These are phyloP conservation scores for Aspergillus bombycis DNA, from an alignment of 2,329 filamentous ascomycete genomes.

Conservation along the genomic window DNA sequence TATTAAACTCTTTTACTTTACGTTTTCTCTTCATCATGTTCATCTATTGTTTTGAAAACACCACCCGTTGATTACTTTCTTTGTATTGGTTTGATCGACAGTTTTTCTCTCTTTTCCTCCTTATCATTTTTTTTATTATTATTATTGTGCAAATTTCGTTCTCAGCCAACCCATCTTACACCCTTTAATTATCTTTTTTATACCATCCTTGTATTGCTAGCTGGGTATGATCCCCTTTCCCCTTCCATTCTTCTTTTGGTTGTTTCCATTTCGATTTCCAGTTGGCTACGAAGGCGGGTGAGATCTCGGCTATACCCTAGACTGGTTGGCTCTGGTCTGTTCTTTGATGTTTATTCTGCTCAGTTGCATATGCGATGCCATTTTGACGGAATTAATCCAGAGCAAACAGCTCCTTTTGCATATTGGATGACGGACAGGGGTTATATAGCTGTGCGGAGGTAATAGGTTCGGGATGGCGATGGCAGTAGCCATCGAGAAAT, in stretches of 20 bases:
- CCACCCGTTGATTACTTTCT: slow-evolving; percentile 17
- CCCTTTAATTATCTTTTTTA: slow-evolving; percentile 35
- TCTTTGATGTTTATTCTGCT: slow-evolving; percentile 23
- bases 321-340: slow-evolving; percentile 29
- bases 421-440: slow-evolving; percentile 18
- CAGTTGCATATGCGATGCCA: slow-evolving; percentile 32
- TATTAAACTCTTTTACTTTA: slow-evolving; percentile 22
- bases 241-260: slow-evolving; percentile 24
- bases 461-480: slow-evolving; percentile 18
- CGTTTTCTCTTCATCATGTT: slow-evolving; percentile 20
- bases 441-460: slow-evolving; percentile 20
- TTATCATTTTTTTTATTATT: slow-evolving; percentile 10
- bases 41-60: slow-evolving; percentile 15
- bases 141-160: slow-evolving; percentile 31
- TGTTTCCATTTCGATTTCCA: slow-evolving; percentile 24
- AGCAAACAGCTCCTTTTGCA: slow-evolving; percentile 23
- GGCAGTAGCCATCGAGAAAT: slow-evolving; percentile 15
- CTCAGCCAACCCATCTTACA: slow-evolving; percentile 27
- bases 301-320: slow-evolving; percentile 27
- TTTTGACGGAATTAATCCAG: slow-evolving; percentile 25
- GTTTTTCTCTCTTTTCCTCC: slow-evolving; percentile 18
- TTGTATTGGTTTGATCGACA: slow-evolving; percentile 26
- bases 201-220: slow-evolving; percentile 45
- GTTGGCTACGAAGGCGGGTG: slow-evolving; percentile 24
- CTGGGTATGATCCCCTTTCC: slow-evolving; percentile 38